phyloP scores from a whole-genome alignment of 768 basidiomycete species.

The Kwoniella europaea region DNA sequence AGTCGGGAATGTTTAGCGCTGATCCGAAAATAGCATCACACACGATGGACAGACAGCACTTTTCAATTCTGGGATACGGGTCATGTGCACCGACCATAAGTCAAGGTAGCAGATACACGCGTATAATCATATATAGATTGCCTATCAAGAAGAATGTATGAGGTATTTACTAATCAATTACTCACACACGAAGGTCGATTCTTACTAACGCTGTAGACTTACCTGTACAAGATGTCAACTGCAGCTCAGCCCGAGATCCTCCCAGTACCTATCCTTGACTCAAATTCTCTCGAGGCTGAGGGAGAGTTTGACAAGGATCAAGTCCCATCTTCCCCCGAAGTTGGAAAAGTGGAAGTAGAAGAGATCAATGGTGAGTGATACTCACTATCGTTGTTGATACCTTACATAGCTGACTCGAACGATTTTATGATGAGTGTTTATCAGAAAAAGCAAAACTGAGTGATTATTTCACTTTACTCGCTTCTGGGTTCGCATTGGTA shows the following conservation, averaged over 20 bases:
- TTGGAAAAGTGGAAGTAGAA: background rate
- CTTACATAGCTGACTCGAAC: background rate
- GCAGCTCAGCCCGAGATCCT: background rate
- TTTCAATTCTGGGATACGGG: too few species aligned
- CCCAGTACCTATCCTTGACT: background rate
- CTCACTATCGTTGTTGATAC: background rate
- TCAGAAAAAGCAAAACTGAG: constrained; percentile 30
- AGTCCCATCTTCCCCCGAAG: background rate
- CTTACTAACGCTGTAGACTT: too few species aligned
- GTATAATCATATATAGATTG: too few species aligned
- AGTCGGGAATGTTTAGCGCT: too few species aligned
- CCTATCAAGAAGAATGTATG: too few species aligned
- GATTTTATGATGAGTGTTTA: background rate
- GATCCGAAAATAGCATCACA: too few species aligned
- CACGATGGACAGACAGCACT: too few species aligned
- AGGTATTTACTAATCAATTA: too few species aligned
- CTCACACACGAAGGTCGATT: too few species aligned
- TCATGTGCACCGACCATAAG: too few species aligned
- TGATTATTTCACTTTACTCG: constrained; percentile 44
- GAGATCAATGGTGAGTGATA: constrained; percentile 10
- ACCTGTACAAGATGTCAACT: too few species aligned
- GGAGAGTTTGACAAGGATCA: background rate
- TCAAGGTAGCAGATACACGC: too few species aligned
- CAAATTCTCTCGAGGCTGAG: background rate
- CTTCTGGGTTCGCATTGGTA: constrained; percentile 42